Percentiles rank a stretch among this genome's conserved stretches.
Conservation (phyloP, 176 grass and related monocot genomes). For the Avena sativa region DNA sequence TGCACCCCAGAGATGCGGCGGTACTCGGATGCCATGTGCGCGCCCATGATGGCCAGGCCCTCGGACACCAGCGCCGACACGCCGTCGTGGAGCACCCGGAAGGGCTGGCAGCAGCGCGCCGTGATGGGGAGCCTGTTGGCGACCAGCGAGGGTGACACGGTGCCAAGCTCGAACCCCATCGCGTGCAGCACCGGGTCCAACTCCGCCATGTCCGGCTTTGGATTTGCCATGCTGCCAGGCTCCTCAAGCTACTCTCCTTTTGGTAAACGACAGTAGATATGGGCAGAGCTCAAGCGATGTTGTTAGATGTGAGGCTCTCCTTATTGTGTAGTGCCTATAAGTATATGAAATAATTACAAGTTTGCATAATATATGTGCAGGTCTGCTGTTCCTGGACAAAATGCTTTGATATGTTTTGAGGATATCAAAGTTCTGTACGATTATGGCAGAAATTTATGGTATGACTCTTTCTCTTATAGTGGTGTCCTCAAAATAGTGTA, state of each 20-base stretch:
- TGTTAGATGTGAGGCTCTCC: too few species aligned
- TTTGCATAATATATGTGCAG: background rate
- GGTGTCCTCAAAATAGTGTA: background rate
- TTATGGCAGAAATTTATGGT: background rate
- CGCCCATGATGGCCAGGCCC: conserved; percentile 81
- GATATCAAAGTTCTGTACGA: background rate
- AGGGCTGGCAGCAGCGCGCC: conserved; percentile 69
- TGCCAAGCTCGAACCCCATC: conserved; percentile 67
- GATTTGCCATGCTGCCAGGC: too few species aligned
- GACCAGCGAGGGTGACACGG: conserved; percentile 53
- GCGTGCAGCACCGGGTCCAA: conserved; percentile 61
- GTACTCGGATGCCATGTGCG: conserved; percentile 80
- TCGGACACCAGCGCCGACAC: conserved; percentile 73
- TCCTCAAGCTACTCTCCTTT: too few species aligned
- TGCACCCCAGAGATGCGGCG: conserved; percentile 70
- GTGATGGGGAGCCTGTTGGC: conserved; percentile 60
- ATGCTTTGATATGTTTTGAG: background rate
- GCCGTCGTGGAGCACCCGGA: conserved; percentile 84
- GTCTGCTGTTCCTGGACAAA: background rate
- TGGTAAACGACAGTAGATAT: too few species aligned
- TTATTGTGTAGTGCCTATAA: too few species aligned
- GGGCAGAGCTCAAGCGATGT: too few species aligned
- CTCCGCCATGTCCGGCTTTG: conserved; percentile 52
- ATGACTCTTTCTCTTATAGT: background rate
- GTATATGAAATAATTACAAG: too few species aligned